Base-by-base conservation (phyloP, 2,329 filamentous ascomycete species). In the Cercospora janseana region DNA sequence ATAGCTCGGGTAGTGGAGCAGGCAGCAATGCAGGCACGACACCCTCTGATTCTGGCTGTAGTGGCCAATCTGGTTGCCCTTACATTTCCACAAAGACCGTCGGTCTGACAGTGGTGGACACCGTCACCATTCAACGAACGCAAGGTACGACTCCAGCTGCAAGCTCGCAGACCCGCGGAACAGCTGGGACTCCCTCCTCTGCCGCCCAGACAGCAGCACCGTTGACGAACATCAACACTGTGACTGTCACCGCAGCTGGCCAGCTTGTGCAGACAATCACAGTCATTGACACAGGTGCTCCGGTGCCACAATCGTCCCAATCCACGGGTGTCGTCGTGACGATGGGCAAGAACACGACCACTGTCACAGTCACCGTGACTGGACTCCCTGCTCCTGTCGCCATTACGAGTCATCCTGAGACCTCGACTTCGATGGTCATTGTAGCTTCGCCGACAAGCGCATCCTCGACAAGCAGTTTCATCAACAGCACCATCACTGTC, bases 131-230 rank as follows among this genome's bases (percentile, higher is more conserved):
- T 27, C 8, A 12, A 15, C 21, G 20, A 26, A 16, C 26, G 43
- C 20, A 27, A 26, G 6, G n/a, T 35, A 15, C 34, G 24, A 8
- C 20, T 2, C 13, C 31, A 20, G 8, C 42, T 43, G 24, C 18
- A 26, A 41, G 50, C 45, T 52, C 50, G 44, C 44, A 38, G 31
- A 23, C 35, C n/a, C 29, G 37, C 47, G 49, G 49, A 10, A 34
- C 37, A 15, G 37, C 37, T 35, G 29, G 38, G 29, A 37, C 49
- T 15, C 26, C 23, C 12, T 40, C 28, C 37, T 28, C 35, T n/a
- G 38, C 37, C 3, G 18, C 3, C 1, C 18, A 15, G 21, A 35
- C 43, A 21, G 9, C 44, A 16, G 18, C 15, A 7, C 7, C 34
- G 1, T 27, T 28, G n/a, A 20, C 42, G 27, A 45, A 45, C 7